phyloP scores from a whole-genome alignment of 1,284 basidiomycete species.

The Fomitopsis betulina region DNA sequence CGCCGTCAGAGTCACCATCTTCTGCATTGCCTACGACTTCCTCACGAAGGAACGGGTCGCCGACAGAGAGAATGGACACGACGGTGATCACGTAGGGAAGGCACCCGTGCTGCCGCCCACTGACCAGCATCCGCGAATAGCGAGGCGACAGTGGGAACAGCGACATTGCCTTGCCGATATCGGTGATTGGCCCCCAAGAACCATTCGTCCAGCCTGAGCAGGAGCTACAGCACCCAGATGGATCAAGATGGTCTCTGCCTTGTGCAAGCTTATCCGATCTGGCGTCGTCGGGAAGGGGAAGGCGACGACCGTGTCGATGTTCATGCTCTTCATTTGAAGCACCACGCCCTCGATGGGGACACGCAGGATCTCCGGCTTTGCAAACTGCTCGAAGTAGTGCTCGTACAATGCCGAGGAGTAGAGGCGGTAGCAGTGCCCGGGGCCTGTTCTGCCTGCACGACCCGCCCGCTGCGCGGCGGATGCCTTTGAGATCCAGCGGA shows the following conservation, averaged over 20 bases:
- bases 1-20: conserved; percentile 33
- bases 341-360: conserved; percentile 98
- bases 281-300: conserved; percentile 99
- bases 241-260: conserved; percentile 80
- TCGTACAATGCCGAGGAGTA: conserved; percentile 82
- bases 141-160: conserved; percentile 92
- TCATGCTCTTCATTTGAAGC: conserved; percentile 99
- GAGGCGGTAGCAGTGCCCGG: conserved; percentile 76
- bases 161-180: conserved; percentile 88
- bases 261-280: conserved; percentile 71
- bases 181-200: conserved; percentile 71
- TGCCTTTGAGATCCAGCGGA: conserved; percentile 76
- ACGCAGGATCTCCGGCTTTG: conserved; percentile 89
- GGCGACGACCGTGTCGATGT: conserved; percentile 93
- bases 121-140: conserved; percentile 92
- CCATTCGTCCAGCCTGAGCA: conserved; percentile 27
- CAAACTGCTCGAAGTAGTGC: conserved; percentile 86
- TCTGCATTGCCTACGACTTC: conserved; percentile 52
- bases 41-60: conserved; percentile 93
- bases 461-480: conserved; percentile 71
- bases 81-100: conserved; percentile 90
- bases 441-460: conserved; percentile 74
- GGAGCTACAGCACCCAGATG: conserved; percentile 80
- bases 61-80: conserved; percentile 90
- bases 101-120: conserved; percentile 89